Base-by-base conservation (phyloP, 192 early-diverging fungal species). In the Coemansia furcata region DNA sequence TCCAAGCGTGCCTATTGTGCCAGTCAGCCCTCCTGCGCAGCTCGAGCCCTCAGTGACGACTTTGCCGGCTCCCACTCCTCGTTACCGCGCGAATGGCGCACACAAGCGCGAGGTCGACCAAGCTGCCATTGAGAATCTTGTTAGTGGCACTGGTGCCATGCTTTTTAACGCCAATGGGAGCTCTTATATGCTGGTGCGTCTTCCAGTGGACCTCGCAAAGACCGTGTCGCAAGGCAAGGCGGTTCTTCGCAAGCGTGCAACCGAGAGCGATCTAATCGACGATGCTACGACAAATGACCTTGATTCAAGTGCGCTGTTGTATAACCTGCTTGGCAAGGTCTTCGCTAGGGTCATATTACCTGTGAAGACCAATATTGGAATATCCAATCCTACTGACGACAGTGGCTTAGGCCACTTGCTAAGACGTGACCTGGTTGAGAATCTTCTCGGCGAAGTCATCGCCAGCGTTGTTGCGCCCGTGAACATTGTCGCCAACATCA, bases 231-330 rank as follows among this genome's bases (percentile, higher is more conserved):
- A 70, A 14, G 63, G 30, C 17, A 38, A 60, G 21, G 60, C 39
- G 7, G 35, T n/a, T 9, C 73, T 76, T 43, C 68, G 60, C 14
- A 76, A 70, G 61, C 73, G 73, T 35, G 60, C 66, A n/a, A 70
- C 19, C 6, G 55, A 65, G 42, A 58, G 60, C 21, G 68, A 70
- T 35, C 50, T 76, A 21, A 60, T 76, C n/a, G 23, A 46, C 33
- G 64, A 76, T 46, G 68, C 73, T n/a, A 75, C 73, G 12, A 75
- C 73, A 14, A 65, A 65, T 35, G 64, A 75, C 52, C 67, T 75
- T 15, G 64, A 21, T 52, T 60, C 54, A 0, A 26, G 62, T 3
- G 55, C 67, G 0, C 60, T 75, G 19, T 64, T 75, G 14, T 75
- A 75, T 43, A 60, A 66, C 26, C 39, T 75, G 5, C 67, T 76